Evolutionary conservation across 345 rosid species (phyloP).

Genomic region (Arabis alpina): DNA sequence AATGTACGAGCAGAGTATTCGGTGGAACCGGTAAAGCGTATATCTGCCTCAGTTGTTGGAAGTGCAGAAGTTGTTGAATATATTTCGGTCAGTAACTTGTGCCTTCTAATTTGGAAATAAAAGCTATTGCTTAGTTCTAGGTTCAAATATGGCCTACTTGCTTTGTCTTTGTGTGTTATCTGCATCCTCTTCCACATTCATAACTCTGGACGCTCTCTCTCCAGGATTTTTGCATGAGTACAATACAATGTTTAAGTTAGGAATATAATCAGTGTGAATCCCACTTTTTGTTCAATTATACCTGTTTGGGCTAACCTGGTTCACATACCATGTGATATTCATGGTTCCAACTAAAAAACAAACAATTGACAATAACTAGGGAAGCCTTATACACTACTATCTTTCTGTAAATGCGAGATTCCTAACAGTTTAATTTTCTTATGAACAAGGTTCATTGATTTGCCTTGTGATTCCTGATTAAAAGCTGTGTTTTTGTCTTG

Average conservation of each 20-base stretch:
- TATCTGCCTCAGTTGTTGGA: constrained; percentile 92
- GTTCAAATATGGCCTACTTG: too few species aligned
- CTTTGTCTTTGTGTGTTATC: not conserved
- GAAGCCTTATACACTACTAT: not conserved
- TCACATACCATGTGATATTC: too few species aligned
- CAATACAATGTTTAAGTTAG: too few species aligned
- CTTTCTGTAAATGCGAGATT: not conserved
- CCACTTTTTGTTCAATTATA: too few species aligned
- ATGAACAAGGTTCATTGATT: not conserved
- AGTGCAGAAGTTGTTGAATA: constrained; percentile 78
- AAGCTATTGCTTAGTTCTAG: too few species aligned
- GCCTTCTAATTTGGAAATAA: not conserved
- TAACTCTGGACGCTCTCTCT: not conserved
- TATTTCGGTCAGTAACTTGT: constrained; percentile 67
- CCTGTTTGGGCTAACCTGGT: too few species aligned
- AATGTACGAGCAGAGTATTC: constrained; percentile 97
- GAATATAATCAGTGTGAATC: too few species aligned
- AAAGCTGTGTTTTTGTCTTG: constrained; percentile 24
- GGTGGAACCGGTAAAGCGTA: constrained; percentile 92
- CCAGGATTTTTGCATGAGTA: too few species aligned
- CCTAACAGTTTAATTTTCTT: not conserved
- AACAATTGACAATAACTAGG: not conserved
- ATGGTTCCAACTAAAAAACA: too few species aligned
- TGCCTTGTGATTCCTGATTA: not conserved
- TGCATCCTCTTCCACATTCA: not conserved